Evolutionary conservation across 2,329 filamentous ascomycete species (phyloP), one percentile per base, ranked within the genome.

Genomic region (Paraconiothyrium sp.): DNA sequence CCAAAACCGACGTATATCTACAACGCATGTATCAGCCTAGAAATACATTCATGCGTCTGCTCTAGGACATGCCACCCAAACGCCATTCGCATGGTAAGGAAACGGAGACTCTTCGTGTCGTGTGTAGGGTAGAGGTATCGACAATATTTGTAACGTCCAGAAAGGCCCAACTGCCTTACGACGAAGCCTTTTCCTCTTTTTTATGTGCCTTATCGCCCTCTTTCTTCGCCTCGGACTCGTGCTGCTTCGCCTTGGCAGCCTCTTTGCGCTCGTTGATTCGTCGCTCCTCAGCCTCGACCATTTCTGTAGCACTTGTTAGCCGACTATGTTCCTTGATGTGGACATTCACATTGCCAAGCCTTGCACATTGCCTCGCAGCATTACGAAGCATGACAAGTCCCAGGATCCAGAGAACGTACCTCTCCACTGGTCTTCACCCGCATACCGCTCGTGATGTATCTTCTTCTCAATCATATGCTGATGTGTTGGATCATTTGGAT

Each of bases 401-500:
- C 20, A 52, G 14, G 44, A 57, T 13, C 50, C 57, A 11, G 50
- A 6, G 5, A 66, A 81, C 88, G 76, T 80, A 91, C 90, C 90
- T 84, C 88, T 95, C 95, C 95, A 99, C 72, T 97, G 85, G 79
- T 98, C 94, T 82, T 97, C 92, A 48, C 93, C 92, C 76, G 90
- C 86, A 78, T 96, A 95, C 66, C 92, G 85, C 84, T 96, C 92
- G 82, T 93, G 92, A 78, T 96, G 92, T 58, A 95, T 87, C 82
- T 84, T 89, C 88, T 94, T 94, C 86, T 96, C 92, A 69, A 96
- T 92, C 68, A 93, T 77, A 72, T 91, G 85, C 85, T 93, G 91
- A 80, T 94, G 92, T 80, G 90, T 88, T 2, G 92, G 92, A 76
- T 97, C 92, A 68, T 92, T 85, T 57, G 92, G 91, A 79, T 94